phyloP scores from a whole-genome alignment of 2,329 filamentous ascomycete species.

The Trichoderma simmonsii region DNA sequence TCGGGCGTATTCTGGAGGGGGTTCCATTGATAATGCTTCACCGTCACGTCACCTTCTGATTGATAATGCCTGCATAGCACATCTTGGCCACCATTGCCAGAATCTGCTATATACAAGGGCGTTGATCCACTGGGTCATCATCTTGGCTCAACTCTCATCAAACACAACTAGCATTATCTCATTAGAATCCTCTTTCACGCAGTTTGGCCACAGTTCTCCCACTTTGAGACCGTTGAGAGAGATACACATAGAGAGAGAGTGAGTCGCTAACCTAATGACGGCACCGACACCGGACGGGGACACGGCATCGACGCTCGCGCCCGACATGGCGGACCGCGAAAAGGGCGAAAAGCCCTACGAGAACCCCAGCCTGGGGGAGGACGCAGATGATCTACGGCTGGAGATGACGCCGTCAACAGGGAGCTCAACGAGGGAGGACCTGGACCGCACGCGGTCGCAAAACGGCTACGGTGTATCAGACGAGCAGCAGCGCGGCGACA shows the following conservation, averaged over 20 bases:
- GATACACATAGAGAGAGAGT: not conserved
- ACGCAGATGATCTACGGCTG: not conserved
- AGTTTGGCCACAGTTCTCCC: too few species aligned
- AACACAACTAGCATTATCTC: not conserved
- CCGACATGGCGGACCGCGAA: slow-evolving; percentile 1
- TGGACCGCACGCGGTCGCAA: slow-evolving; percentile 34
- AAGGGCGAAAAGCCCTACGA: not conserved
- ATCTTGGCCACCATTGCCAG: not conserved
- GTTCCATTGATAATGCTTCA: slow-evolving; percentile 1
- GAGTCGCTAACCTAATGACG: not conserved
- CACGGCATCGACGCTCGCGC: slow-evolving; percentile 5
- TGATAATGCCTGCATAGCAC: not conserved
- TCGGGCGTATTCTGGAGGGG: not conserved
- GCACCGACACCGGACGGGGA: not conserved
- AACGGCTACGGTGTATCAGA: slow-evolving; percentile 45
- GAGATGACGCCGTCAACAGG: not conserved
- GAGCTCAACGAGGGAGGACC: not conserved
- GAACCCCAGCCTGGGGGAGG: not conserved
- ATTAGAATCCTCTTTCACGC: not conserved
- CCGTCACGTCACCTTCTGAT: slow-evolving; percentile 7
- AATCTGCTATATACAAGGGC: not conserved
- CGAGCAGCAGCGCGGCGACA: slow-evolving; percentile 21
- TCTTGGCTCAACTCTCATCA: not conserved
- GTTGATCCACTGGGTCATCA: not conserved
- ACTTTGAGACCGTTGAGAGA: not conserved